Conservation (phyloP, 2,329 filamentous ascomycete genomes). For the Diplodia intermedia region DNA sequence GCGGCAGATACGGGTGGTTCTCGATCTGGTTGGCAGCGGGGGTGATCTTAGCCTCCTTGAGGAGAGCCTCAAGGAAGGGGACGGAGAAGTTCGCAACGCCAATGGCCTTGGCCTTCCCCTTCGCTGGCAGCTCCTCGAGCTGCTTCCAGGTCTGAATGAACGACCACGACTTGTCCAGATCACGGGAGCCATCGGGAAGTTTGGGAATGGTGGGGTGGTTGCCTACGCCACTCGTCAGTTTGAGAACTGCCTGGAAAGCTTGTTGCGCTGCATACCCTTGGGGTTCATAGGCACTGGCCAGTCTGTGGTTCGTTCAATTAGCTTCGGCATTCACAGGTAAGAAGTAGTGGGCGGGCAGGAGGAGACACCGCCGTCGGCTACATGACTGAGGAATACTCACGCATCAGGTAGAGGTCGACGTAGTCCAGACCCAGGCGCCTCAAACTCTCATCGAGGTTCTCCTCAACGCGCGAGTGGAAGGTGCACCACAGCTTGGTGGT, state of each 20-base stretch:
- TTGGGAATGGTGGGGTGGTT: conserved; percentile 79
- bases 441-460: conserved; percentile 75
- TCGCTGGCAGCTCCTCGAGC: conserved; percentile 67
- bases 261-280: conserved; percentile 57
- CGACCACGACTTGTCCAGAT: conserved; percentile 72
- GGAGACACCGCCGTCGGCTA: too few relatives aligned
- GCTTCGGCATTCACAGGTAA: not conserved
- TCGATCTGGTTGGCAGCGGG: conserved; percentile 77
- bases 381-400: not conserved
- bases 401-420: conserved; percentile 81
- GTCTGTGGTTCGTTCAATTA: conserved; percentile 49
- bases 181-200: conserved; percentile 73
- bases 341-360: not conserved
- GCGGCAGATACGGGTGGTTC: conserved; percentile 73
- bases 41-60: conserved; percentile 66
- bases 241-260: not conserved
- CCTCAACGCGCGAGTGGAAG: conserved; percentile 73
- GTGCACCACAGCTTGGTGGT: conserved; percentile 89
- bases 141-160: conserved; percentile 80
- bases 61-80: conserved; percentile 56
- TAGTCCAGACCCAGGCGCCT: conserved; percentile 78
- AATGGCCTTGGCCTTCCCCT: conserved; percentile 58
- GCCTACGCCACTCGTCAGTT: conserved; percentile 50
- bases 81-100: conserved; percentile 59
- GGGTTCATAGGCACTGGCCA: conserved; percentile 85